Conservation (phyloP, 2,329 filamentous ascomycete genomes). For the Mycosphaerella arachidis region DNA sequence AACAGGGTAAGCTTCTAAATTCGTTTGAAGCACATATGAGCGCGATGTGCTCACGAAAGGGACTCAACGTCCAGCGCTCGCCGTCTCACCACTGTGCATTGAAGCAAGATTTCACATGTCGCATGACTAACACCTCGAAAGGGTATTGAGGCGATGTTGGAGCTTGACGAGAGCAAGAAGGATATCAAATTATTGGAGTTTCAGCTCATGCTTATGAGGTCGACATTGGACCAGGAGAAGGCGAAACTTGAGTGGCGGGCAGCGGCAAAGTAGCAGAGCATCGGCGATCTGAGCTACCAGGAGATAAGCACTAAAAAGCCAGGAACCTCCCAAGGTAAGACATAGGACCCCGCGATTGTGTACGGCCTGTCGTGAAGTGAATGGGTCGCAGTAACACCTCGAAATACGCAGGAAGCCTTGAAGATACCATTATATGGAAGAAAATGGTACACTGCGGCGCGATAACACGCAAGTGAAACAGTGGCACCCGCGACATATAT, state of each 20-base stretch:
- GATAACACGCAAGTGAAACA: too few species aligned
- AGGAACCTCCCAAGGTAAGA: too few species aligned
- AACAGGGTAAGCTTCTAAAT: not conserved
- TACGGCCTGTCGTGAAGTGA: too few species aligned
- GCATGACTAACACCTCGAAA: not conserved
- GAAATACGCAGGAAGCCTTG: too few species aligned
- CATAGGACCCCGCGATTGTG: too few species aligned
- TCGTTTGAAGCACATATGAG: not conserved
- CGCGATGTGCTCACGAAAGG: not conserved
- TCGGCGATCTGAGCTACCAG: not conserved
- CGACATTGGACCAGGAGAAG: not conserved
- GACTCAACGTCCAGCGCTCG: too few species aligned
- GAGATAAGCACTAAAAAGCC: too few species aligned
- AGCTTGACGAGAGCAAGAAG: not conserved
- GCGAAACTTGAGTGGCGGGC: not conserved
- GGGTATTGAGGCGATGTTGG: not conserved
- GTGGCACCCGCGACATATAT: too few species aligned
- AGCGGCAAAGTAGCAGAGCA: not conserved
- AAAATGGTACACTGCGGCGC: too few species aligned
- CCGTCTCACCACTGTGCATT: too few species aligned
- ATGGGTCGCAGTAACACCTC: too few species aligned
- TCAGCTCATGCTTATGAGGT: not conserved
- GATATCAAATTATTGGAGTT: not conserved
- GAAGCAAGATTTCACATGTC: not conserved
- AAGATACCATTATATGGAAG: too few species aligned